Base-by-base conservation (phyloP, 1,284 basidiomycete species). In the Microbotryum scabiosae region DNA sequence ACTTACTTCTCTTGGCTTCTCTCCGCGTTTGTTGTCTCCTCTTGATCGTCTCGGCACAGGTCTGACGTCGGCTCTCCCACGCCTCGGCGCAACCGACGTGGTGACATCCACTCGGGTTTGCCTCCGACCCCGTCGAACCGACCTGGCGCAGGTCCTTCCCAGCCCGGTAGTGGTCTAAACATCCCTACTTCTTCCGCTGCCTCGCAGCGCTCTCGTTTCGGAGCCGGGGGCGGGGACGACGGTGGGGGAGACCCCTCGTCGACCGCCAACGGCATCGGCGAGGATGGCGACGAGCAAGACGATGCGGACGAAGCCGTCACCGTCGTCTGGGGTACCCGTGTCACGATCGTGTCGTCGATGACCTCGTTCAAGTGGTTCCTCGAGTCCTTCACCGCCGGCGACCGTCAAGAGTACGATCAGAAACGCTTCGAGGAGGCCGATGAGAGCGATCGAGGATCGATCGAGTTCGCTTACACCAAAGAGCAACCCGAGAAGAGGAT, bases 261-360 rank as follows among this genome's bases (percentile, higher is more conserved):
- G 21, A 48, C 56, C 41, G 60, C 51, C 14, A 57, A 66, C 20
- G 62, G 61, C 16, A 60, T 43, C 54, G 26, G 36, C 18, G 55
- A 44, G 20, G 57, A 58, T 8, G 57, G 56, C 25, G 60, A 61
- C 4, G 66, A 61, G 6, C 60, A 61, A 20, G 69, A 66, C 18
- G 73, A 70, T 16, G 73, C 70, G 82, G 72, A 88, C 64, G 87
- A 87, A 62, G 85, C 89, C 53, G 75, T 76, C 63, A 88, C 89
- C 62, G 90, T 87, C 26, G 90, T 97, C 69, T 97, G 94, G 94
- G 94, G 94, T 44, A 98, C 94, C 1, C 92, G 87, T 3, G 90
- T 98, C 65, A 88, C 88, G 68, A 82, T 97, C 25, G 81, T 83
- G 6, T 88, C 96, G 75, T 87, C 88, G 14, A 96, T 97, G 88